Base-by-base conservation (phyloP, 768 basidiomycete species). In the Pleurotus djamor region DNA sequence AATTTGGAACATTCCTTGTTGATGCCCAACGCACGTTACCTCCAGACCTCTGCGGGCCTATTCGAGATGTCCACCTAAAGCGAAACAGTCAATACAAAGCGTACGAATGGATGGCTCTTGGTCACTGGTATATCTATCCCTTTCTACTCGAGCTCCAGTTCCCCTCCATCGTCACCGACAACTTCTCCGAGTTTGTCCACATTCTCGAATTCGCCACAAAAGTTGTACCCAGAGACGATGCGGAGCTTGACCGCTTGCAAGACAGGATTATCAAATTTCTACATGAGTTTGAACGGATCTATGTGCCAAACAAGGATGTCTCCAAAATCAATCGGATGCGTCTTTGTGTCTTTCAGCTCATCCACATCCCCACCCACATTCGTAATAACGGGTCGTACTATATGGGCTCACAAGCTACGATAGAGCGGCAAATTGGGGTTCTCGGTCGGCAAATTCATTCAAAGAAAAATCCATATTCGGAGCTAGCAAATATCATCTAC, bases 51-150 rank as follows among this genome's bases (percentile, higher is more conserved):
- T 71, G 68, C 67, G 70, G 72, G 7, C 67, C 68, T 37, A 34
- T 74, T 5, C 50, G 68, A 3, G 60, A 74, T 64, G 65, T 68
- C 2, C 41, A 62, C 62, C 62, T 72, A 4, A 75, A 75, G 51
- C 59, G 68, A 5, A 71, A 75, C 17, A 74, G 71, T 52, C 71
- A 72, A 52, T 74, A 74, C 59, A 75, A 74, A 52, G 62, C 68
- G 0, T 75, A 68, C 60, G 71, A 72, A 63, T 75, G 70, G 71
- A 75, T 75, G 71, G 71, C 69, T 35, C 52, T 75, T 1, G 37
- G 71, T 2, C 72, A 75, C 48, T 74, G 74, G 72, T 74, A 70
- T 58, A 62, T 74, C 50, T 13, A 72, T 12, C 71, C 72, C 8
- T 70, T 75, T 48, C 68, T 66, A 7, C 61, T 72, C 14, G 72